Evolutionary conservation across 108 stramenopile genomes (phyloP), one percentile per base, ranked within the genome.

Genomic region (Chaetoceros muelleri): DNA sequence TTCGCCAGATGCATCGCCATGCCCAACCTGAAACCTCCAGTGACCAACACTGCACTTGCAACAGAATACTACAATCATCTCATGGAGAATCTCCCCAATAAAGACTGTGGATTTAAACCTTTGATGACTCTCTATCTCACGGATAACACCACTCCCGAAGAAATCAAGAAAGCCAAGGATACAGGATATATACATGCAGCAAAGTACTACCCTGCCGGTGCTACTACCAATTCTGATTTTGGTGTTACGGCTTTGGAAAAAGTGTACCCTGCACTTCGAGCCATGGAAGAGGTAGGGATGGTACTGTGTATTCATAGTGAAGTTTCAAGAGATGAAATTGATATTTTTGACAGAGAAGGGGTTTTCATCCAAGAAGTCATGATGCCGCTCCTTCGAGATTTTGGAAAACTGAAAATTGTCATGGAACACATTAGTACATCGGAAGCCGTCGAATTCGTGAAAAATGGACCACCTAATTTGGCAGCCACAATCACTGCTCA

Each of bases 161-260:
- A 98, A 65, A 95, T 98, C 40, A 24, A 49, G 1, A 80, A 81
- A 64, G 84, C 85, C 0, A 76, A 70, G 30, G 69, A 59, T 18
- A 82, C 85, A 3, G 90, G 85, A 21, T 48, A 62, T 44, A 78
- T 98, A 24, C 64, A 77, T 20, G 97, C 88, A 0, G 90, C 84
- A 69, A 99, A 99, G 69, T 94, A 93, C 51, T 99, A 99, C 71
- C 99, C 99, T 2, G 96, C 97, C 18, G 98, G 99, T 28, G 99
- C 99, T 2, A 99, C 99, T 0, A 99, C 99, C 50, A 98, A 99
- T 64, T 90, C 86, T 2, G 95, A 93, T 57, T 80, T 73, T 16
- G 99, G 99, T 7, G 99, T 99, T 13, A 94, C 93, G 5, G 82
- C 96, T 56, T 67, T 97, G 3, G 77, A 81, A 55, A 88, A 85